A percentile compares a stretch with the other conserved stretches of the same genome.
These are phyloP conservation scores for Teratosphaeria epicoccoides DNA, from an alignment of 2,329 filamentous ascomycete species.

Conservation along the genomic window DNA sequence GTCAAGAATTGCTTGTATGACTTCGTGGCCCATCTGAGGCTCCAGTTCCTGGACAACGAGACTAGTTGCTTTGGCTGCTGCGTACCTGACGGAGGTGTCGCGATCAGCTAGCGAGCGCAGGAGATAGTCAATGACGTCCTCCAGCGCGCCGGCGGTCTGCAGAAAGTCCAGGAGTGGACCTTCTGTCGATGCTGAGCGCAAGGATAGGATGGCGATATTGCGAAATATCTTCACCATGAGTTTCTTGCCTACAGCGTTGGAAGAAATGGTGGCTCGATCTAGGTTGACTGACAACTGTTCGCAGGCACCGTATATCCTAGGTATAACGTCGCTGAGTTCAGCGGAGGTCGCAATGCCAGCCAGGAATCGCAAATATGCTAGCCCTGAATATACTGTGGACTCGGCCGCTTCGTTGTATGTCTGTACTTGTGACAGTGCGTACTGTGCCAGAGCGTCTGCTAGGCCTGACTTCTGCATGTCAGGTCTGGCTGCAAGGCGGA, in stretches of 20 bases:
- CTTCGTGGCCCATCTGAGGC: constrained; percentile 68
- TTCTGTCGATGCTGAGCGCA: constrained; percentile 32
- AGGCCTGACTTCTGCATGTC: constrained; percentile 79
- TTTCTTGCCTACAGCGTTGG: constrained; percentile 72
- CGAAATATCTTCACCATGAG: constrained; percentile 75
- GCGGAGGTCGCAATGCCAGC: constrained; percentile 62
- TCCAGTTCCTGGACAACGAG: constrained; percentile 73
- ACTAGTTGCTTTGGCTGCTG: constrained; percentile 86
- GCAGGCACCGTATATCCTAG: constrained; percentile 54
- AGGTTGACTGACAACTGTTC: constrained; percentile 47
- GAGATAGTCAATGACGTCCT: constrained; percentile 72
- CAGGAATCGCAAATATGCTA: constrained; percentile 71
- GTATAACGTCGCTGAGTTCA: constrained; percentile 58
- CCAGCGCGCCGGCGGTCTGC: constrained; percentile 41
- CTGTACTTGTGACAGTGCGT: constrained; percentile 46
- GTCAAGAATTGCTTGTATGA: constrained; percentile 76
- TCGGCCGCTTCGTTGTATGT: constrained; percentile 21
- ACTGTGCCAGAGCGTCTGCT: constrained; percentile 55
- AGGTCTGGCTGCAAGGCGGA: constrained; percentile 67
- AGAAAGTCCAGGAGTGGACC: constrained; percentile 19
- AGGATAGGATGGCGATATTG: constrained; percentile 56
- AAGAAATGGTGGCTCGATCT: constrained; percentile 47
- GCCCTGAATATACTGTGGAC: constrained; percentile 56
- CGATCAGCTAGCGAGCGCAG: constrained; percentile 71
- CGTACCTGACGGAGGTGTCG: constrained; percentile 81